A percentile compares a stretch with the other conserved stretches of the same genome.
These are phyloP conservation scores for Nigrospora sphaerica DNA, from an alignment of 2,329 filamentous ascomycete genomes.

Conservation along the genomic window DNA sequence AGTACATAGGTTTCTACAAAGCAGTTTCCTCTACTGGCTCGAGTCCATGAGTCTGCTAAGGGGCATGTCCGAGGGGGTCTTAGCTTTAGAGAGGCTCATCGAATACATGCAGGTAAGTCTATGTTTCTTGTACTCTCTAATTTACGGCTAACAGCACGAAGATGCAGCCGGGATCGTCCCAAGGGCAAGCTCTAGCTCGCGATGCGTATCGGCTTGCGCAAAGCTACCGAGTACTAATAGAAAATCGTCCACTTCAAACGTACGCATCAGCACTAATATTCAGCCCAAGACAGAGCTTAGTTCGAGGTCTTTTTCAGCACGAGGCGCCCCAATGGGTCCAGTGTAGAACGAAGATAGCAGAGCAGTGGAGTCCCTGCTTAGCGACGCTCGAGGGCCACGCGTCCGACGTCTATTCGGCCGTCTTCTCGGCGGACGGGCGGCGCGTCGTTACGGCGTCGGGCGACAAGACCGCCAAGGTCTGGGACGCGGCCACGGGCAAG, in stretches of 20 bases:
- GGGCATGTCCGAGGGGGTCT: constrained; percentile 6
- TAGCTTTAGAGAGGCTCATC: background rate
- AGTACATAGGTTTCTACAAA: constrained; percentile 23
- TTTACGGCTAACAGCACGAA: background rate
- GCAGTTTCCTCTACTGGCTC: constrained; percentile 33
- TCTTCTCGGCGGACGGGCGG: background rate
- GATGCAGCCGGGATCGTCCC: background rate
- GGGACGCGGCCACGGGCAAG: too few relatives aligned
- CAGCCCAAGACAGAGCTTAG: constrained; percentile 14
- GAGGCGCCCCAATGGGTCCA: constrained; percentile 12
- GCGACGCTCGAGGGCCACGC: background rate
- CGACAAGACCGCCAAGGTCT: background rate
- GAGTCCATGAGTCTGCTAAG: constrained; percentile 30
- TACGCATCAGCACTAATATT: constrained; percentile 26
- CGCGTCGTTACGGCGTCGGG: background rate
- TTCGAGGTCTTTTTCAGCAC: constrained; percentile 8
- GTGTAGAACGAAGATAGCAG: constrained; percentile 3
- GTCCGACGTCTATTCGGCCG: background rate
- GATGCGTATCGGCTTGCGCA: constrained; percentile 23
- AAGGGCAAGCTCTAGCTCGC: constrained; percentile 9
- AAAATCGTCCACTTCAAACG: constrained; percentile 21
- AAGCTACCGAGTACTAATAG: constrained; percentile 15
- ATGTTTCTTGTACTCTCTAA: background rate
- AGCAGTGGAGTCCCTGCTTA: constrained; percentile 2
- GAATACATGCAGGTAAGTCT: background rate